Evolutionary conservation across 140 eudicot species (phyloP).

Genomic region (Flaveria floridana): DNA sequence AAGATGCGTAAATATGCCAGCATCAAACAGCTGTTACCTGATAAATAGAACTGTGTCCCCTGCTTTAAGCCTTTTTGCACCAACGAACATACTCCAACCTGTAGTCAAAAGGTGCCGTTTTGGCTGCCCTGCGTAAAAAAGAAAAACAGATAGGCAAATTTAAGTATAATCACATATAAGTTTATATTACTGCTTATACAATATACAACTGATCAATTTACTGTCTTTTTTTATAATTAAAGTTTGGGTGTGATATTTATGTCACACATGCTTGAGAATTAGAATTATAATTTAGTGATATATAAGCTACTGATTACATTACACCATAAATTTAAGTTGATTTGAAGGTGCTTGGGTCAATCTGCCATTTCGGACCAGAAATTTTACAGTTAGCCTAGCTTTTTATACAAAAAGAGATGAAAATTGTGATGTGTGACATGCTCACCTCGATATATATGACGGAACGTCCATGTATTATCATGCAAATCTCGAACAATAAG

Average conservation of each 20-base stretch:
- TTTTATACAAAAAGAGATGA: background rate
- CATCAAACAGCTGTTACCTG: slow-evolving; percentile 44
- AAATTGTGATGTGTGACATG: background rate
- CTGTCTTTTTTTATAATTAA: no score
- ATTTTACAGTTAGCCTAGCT: background rate
- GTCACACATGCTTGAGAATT: background rate
- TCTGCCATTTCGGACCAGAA: background rate
- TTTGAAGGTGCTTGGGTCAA: background rate
- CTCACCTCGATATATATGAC: slow-evolving; percentile 90
- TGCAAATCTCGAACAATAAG: slow-evolving; percentile 90
- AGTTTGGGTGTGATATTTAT: background rate
- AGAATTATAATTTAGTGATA: background rate
- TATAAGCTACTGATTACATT: no score
- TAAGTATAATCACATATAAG: background rate
- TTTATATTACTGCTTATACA: background rate
- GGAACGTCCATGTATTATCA: slow-evolving; percentile 94
- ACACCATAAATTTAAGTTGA: background rate
- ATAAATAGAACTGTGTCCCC: slow-evolving; percentile 93
- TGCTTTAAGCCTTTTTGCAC: slow-evolving; percentile 88
- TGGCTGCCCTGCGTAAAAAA: slow-evolving; percentile 71
- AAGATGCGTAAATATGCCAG: background rate
- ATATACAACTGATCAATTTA: background rate
- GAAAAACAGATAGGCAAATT: background rate
- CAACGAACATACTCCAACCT: slow-evolving; percentile 97
- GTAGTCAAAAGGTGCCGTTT: slow-evolving; percentile 90